Percentiles rank a stretch among this genome's conserved stretches.
phyloP scores from a whole-genome alignment of 495 filamentous ascomycete genomes.

The Lophiotrema nucula region DNA sequence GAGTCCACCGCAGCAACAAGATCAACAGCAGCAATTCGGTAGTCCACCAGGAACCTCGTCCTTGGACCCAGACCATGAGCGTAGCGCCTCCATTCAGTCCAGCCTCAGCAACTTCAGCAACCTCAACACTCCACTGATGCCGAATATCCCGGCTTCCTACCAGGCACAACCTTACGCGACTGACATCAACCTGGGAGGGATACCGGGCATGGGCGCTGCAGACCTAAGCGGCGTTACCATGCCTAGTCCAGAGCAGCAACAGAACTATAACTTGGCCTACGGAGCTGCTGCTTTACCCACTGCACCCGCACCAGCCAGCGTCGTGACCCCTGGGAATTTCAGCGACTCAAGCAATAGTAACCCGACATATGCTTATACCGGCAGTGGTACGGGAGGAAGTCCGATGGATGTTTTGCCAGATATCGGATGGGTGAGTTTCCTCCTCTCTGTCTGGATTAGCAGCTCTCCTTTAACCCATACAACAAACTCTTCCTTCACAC shows the following conservation, averaged over 20 bases:
- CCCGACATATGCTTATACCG: too few species aligned
- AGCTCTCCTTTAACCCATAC: too few species aligned
- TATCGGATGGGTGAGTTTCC: conserved; percentile 37
- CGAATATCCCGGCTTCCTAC: not conserved
- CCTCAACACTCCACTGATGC: not conserved
- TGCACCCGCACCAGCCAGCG: too few species aligned
- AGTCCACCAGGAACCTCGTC: not conserved
- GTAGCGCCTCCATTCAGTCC: not conserved
- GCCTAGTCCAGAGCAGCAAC: not conserved
- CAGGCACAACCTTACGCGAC: too few species aligned
- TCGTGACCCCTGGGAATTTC: too few species aligned
- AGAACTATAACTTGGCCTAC: too few species aligned
- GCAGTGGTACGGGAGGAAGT: conserved; percentile 6
- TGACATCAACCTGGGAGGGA: not conserved
- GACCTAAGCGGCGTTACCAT: not conserved
- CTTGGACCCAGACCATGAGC: not conserved
- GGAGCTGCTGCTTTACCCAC: too few species aligned
- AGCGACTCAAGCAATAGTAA: too few species aligned
- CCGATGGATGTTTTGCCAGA: conserved; percentile 27
- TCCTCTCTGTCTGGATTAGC: too few species aligned
- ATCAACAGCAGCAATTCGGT: not conserved
- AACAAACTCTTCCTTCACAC: too few species aligned
- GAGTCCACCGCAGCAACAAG: not conserved
- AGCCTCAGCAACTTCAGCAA: not conserved
- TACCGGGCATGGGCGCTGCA: not conserved